These are phyloP conservation scores for Acanthamoeba triangularis DNA, from an alignment of 208 protist species.

Conservation along the genomic window DNA sequence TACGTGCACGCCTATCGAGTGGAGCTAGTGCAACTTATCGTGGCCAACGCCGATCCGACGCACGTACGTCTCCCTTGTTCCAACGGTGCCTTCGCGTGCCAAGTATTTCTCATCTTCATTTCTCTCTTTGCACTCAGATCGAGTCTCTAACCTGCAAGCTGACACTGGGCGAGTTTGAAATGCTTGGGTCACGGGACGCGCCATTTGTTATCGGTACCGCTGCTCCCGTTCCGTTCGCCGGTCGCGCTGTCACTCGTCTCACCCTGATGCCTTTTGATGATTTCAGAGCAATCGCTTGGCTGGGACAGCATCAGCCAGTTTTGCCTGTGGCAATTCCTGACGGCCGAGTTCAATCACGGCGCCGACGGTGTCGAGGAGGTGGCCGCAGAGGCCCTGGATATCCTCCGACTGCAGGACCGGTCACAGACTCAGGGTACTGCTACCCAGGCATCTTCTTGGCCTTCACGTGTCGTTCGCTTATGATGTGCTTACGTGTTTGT, in stretches of 20 bases:
- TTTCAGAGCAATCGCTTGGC: constrained; percentile 54
- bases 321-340: constrained; percentile 71
- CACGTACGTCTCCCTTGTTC: neutral
- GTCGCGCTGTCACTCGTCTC: no score
- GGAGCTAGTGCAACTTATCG: constrained; percentile 35
- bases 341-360: constrained; percentile 16
- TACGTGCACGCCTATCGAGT: neutral
- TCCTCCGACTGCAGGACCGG: neutral
- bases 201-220: neutral
- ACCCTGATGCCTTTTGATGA: neutral
- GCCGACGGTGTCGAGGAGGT: neutral
- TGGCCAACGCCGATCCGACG: constrained; percentile 37
- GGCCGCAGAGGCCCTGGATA: neutral
- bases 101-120: neutral
- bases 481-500: neutral
- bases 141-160: constrained; percentile 54
- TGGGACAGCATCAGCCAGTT: constrained; percentile 58
- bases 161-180: constrained; percentile 52
- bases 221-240: no score
- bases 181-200: neutral
- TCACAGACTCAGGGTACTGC: constrained; percentile 15
- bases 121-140: constrained; percentile 6
- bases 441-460: no score
- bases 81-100: neutral
- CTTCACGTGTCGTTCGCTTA: neutral